Conservation (phyloP, 805 yeast species). For the Wickerhamiella cacticola region DNA sequence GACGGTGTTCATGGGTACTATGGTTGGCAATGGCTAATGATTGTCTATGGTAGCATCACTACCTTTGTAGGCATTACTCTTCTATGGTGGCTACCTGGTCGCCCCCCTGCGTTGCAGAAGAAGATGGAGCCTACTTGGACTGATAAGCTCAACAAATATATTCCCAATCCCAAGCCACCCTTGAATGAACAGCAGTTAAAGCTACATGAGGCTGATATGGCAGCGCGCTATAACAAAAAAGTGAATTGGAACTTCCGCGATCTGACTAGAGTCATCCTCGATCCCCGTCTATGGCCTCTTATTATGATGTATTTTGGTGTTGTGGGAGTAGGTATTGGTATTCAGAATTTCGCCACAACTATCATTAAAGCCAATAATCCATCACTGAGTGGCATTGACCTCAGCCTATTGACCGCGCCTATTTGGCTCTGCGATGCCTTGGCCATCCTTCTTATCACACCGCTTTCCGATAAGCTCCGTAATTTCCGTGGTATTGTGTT, state of each 20-base stretch:
- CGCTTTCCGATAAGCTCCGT: conserved; percentile 62
- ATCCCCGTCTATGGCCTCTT: conserved; percentile 65
- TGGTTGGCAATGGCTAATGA: conserved; percentile 83
- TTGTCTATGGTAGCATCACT: conserved; percentile 64
- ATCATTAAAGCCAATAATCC: conserved; percentile 58
- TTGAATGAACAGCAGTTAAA: conserved; percentile 41
- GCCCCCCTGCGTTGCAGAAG: conserved; percentile 36
- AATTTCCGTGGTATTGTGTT: conserved; percentile 51
- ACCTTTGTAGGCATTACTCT: conserved; percentile 49
- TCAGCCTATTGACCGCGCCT: conserved; percentile 73
- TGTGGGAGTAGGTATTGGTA: conserved; percentile 81
- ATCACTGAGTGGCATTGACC: conserved; percentile 46
- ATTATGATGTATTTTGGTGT: conserved; percentile 85
- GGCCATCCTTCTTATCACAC: conserved; percentile 63
- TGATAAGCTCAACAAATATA: conserved; percentile 6
- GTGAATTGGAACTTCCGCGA: conserved; percentile 50
- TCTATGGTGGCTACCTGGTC: conserved; percentile 78
- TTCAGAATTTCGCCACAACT: conserved; percentile 75
- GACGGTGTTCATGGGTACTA: conserved; percentile 55
- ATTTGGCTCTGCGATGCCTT: conserved; percentile 79
- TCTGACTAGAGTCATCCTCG: conserved; percentile 42
- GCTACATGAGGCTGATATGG: conserved; percentile 52
- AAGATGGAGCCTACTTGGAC: background rate
- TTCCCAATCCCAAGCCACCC: conserved; percentile 21
- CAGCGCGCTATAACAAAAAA: conserved; percentile 35